Base-by-base conservation (phyloP, 2,329 filamentous ascomycete species). In the Microsporum ferrugineum region DNA sequence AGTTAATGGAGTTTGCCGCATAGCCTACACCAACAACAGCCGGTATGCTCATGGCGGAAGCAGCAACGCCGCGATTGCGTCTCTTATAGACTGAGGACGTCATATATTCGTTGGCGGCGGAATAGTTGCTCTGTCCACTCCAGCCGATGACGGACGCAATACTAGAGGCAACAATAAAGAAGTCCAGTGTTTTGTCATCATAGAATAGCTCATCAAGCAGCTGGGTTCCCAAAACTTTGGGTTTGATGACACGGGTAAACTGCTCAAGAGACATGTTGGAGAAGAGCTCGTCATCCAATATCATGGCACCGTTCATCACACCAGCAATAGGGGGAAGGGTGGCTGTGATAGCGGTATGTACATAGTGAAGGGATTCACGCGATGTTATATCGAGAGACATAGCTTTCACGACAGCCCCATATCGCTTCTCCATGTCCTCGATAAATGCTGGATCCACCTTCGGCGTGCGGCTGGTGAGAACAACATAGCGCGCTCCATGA, bases 81-180 rank as follows among this genome's bases (percentile, higher is more conserved):
- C 63, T 55, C 31, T 63, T 34, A 14, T 34, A 31, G 4, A 57
- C 61, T 0, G 82, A 65, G 0, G 65, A 65, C 4, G 64, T 65
- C 71, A 81, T 75, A 68, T 72, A 82, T 2, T 64, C 63, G 63
- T 80, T 80, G 1, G 75, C 78, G 0, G 77, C 76, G 0, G 70
- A 66, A 62, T 82, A 70, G 14, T 51, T 57, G 14, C 68, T 64
- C 57, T 77, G 75, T 1, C 74, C 75, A 2, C 61, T 56, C 51
- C 72, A 74, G 0, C 76, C 76, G 59, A 66, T 61, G 49, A 66
- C 65, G 2, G 58, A 58, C 2, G 61, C 60, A 2, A 65, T 61
- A 3, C 67, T 67, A 2, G 63, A 61, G 57, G 64, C 61, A 14
- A 68, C 43, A 31, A 69, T 27, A 61, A 45, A 68, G 68, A 41